phyloP scores from a whole-genome alignment of 768 basidiomycete genomes.

The Calvatia gigantea region DNA sequence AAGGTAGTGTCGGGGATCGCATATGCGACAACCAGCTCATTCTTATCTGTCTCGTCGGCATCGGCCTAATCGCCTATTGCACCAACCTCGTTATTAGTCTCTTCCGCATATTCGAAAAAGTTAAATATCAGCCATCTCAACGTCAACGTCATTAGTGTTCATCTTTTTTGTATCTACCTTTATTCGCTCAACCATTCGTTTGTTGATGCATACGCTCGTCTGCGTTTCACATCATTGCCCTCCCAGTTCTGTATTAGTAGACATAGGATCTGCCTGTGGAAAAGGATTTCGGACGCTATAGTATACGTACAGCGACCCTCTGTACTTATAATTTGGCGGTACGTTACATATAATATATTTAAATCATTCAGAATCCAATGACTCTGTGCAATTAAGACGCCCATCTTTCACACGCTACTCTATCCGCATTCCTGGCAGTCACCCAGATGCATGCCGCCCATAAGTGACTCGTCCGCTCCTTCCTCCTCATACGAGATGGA shows the following conservation, averaged over 20 bases:
- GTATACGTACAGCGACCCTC: background rate
- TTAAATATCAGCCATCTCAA: conserved; percentile 61
- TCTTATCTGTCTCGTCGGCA: conserved; percentile 73
- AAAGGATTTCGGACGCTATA: background rate
- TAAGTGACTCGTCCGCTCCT: background rate
- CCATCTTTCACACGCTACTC: conserved; percentile 2
- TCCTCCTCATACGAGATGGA: conserved; percentile 4
- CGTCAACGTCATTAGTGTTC: conserved; percentile 4
- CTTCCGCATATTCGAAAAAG: conserved; percentile 86
- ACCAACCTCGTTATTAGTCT: conserved; percentile 81
- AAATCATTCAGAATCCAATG: background rate
- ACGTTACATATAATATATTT: background rate
- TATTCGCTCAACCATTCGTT: background rate
- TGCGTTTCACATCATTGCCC: background rate
- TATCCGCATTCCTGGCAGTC: background rate
- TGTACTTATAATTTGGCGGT: background rate
- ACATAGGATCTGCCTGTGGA: background rate
- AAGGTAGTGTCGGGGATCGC: conserved; percentile 46
- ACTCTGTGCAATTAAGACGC: background rate
- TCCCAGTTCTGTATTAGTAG: conserved; percentile 4
- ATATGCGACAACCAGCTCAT: conserved; percentile 77
- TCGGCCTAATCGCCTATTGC: conserved; percentile 78
- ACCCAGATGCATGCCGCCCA: conserved; percentile 8
- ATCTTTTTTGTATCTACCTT: background rate
- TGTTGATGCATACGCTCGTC: background rate